Conservation (phyloP, 768 basidiomycete genomes). For the Rhodocollybia butyracea region DNA sequence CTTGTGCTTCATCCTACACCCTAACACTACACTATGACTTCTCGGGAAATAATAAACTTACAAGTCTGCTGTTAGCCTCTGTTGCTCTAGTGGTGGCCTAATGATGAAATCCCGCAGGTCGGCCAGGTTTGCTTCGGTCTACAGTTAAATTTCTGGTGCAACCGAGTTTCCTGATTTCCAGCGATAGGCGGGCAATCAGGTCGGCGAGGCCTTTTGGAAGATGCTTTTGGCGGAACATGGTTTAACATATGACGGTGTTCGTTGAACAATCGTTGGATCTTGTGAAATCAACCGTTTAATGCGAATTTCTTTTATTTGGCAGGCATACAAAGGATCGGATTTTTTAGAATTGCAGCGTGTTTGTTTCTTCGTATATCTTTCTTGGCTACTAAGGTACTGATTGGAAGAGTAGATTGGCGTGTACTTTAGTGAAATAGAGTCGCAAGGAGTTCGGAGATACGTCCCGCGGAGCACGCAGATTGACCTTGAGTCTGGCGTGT, state of each 20-base stretch:
- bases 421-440: constrained; percentile 74
- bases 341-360: constrained; percentile 74
- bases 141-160: constrained; percentile 14
- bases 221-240: constrained; percentile 87
- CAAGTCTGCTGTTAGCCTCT: constrained; percentile 44
- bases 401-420: constrained; percentile 56
- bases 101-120: constrained; percentile 36
- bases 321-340: constrained; percentile 74
- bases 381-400: too few relatives aligned
- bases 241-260: constrained; percentile 66
- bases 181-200: constrained; percentile 66
- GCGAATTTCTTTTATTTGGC: background rate
- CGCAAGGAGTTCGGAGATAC: constrained; percentile 57
- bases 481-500: constrained; percentile 87
- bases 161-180: constrained; percentile 3
- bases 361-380: constrained; percentile 15
- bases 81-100: constrained; percentile 2
- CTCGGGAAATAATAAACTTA: constrained; percentile 79
- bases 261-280: constrained; percentile 17
- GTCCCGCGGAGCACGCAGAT: constrained; percentile 89
- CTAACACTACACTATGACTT: constrained; percentile 37
- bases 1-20: background rate
- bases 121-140: constrained; percentile 59
- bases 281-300: too few relatives aligned
- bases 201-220: constrained; percentile 88